Evolutionary conservation across 257 asterid species (phyloP), one percentile per base, ranked within the genome.

Genomic region (Forsythia suspensa): DNA sequence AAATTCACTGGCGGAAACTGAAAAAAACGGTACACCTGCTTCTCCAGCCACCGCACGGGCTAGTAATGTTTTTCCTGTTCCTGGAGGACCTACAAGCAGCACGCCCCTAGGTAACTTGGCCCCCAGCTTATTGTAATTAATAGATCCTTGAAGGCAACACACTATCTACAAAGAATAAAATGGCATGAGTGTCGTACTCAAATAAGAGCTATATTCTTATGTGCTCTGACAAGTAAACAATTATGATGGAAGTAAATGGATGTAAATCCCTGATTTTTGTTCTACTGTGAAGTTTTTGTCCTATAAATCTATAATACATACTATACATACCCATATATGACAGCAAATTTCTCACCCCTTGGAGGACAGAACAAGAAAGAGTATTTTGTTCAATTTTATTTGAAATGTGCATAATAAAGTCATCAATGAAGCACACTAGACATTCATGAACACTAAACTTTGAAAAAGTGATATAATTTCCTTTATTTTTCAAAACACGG

Each of bases 1-100:
- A 87, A 96, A 96, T 80, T 96, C 98, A 85, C 99, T 96, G 20
- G 99, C 99, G 55, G 97, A 94, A 86, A 96, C 99, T 6, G 98
- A 87, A 82, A 88, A 96, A 79, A 96, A 96, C 3, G 99, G 99
- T 4, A 96, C 95, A 46, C 96, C 96, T 16, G 99, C 97, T 87
- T 96, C 97, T 77, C 98, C 99, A 63, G 97, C 97, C 68, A 96
- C 99, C 39, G 99, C 99, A 77, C 98, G 98, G 76, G 97, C 99
- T 61, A 96, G 87, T 72, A 96, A 86, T 3, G 98, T 94, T 86
- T 96, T 96, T 36, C 99, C 97, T 4, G 98, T 93, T 72, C 98
- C 99, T 16, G 99, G 99, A 39, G 98, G 99, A 51, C 99, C 99
- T n/a, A 94, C 97, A 20, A 96, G 97, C 66, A 96, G 91, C 81